Evolutionary conservation across 192 early-diverging fungal genomes (phyloP).

Genomic region (Geranomyces michiganensis): DNA sequence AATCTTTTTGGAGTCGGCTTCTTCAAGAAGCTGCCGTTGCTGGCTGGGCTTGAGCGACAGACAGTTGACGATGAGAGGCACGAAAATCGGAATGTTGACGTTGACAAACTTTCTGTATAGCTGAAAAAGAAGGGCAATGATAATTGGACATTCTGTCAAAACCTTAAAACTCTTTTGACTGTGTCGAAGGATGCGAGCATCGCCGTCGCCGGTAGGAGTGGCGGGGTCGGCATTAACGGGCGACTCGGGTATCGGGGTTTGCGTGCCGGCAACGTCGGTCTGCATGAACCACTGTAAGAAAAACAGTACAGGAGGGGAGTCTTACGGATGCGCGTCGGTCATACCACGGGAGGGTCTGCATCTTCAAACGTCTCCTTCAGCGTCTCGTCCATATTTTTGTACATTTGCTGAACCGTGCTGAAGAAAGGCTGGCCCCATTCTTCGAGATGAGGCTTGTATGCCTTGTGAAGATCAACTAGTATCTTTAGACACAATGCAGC

Average conservation of each 20-base stretch:
- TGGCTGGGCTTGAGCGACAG: slow-evolving; percentile 59
- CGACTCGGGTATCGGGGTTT: slow-evolving; percentile 54
- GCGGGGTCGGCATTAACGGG: slow-evolving; percentile 46
- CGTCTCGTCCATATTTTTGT: slow-evolving; percentile 86
- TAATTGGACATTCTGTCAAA: slow-evolving; percentile 96
- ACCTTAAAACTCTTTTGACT: slow-evolving; percentile 95
- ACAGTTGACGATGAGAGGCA: slow-evolving; percentile 81
- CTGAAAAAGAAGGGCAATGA: slow-evolving; percentile 94
- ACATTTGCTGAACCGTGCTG: slow-evolving; percentile 91
- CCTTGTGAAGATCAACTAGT: slow-evolving; percentile 93
- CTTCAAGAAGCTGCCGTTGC: slow-evolving; percentile 49
- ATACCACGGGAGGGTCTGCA: slow-evolving; percentile 32
- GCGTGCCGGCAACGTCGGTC: slow-evolving; percentile 7
- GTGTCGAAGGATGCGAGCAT: slow-evolving; percentile 65
- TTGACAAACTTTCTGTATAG: slow-evolving; percentile 78
- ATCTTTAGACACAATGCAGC: slow-evolving; percentile 90
- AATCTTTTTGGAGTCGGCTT: slow-evolving; percentile 53
- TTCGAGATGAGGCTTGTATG: slow-evolving; percentile 79
- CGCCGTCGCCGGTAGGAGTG: slow-evolving; percentile 35
- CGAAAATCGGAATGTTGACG: slow-evolving; percentile 79
- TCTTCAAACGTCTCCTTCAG: slow-evolving; percentile 81
- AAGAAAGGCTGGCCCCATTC: slow-evolving; percentile 88
- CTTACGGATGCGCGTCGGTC: neutral
- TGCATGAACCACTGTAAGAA: neutral
- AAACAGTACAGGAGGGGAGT: neutral